Conservation (phyloP, 78 protist genomes). For the Speleostelium caveatum region DNA sequence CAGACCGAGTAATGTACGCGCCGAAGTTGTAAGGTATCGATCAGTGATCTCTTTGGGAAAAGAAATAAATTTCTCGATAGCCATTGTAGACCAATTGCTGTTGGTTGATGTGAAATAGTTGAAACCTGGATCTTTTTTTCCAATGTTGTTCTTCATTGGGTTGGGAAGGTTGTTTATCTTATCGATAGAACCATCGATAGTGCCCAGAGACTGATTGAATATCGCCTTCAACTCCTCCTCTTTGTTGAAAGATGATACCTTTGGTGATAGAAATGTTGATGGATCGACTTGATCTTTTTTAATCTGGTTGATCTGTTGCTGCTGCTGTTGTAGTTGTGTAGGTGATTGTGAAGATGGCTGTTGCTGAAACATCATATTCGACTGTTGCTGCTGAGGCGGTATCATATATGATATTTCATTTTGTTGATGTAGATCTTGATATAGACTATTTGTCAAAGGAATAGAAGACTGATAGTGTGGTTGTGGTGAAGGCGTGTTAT, state of each 20-base stretch:
- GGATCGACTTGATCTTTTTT: background rate
- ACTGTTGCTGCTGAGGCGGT: background rate
- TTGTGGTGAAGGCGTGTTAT: background rate
- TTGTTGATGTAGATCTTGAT: background rate
- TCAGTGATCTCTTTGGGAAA: conserved; percentile 54
- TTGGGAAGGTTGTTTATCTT: background rate
- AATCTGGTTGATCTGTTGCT: background rate
- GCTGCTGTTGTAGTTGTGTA: background rate
- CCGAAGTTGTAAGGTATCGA: conserved; percentile 7
- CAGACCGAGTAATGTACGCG: conserved; percentile 24
- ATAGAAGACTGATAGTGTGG: background rate
- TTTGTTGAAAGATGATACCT: conserved; percentile 10
- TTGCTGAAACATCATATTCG: background rate
- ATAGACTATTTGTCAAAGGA: background rate
- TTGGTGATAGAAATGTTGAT: background rate
- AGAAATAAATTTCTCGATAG: conserved; percentile 19
- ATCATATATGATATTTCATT: background rate
- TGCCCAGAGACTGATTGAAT: background rate
- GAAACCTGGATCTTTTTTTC: conserved; percentile 34
- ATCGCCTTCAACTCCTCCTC: conserved; percentile 9
- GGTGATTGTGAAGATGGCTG: background rate
- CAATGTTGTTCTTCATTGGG: background rate
- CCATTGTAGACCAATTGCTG: conserved; percentile 14
- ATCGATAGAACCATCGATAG: background rate
- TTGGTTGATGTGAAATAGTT: conserved; percentile 10